These are phyloP conservation scores for Exophiala lecanii-corni DNA, from an alignment of 2,329 filamentous ascomycete genomes.

Conservation along the genomic window DNA sequence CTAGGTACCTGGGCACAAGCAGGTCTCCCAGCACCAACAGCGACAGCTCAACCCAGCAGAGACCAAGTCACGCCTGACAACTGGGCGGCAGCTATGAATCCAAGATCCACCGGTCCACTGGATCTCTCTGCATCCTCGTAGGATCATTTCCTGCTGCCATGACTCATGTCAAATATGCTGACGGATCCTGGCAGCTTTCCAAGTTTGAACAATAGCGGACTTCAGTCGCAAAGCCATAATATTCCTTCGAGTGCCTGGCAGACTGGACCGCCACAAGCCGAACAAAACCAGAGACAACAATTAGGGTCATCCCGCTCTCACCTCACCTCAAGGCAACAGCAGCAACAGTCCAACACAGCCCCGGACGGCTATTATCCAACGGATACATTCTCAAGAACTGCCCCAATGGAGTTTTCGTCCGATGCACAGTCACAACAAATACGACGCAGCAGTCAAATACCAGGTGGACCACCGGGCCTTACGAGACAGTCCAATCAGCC, in stretches of 20 bases:
- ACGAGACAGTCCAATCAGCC: constrained; percentile 20
- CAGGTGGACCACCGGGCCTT: constrained; percentile 22
- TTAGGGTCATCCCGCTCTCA: constrained; percentile 14
- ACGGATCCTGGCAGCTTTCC: constrained; percentile 25
- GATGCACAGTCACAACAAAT: constrained; percentile 16
- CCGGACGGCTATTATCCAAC: constrained; percentile 21
- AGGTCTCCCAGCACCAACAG: constrained; percentile 11
- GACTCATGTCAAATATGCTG: neutral
- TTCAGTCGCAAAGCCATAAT: constrained; percentile 20
- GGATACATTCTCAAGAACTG: constrained; percentile 25
- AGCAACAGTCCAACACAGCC: constrained; percentile 13
- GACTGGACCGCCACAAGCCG: constrained; percentile 24
- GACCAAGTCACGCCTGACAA: constrained; percentile 21
- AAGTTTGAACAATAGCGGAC: constrained; percentile 23
- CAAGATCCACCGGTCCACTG: constrained; percentile 21
- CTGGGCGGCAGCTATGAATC: constrained; percentile 27
- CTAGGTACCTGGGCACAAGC: constrained; percentile 23
- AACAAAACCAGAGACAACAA: constrained; percentile 21
- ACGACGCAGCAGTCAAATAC: constrained; percentile 18
- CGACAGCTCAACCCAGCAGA: constrained; percentile 13
- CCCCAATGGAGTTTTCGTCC: constrained; percentile 20
- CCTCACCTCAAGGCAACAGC: constrained; percentile 15
- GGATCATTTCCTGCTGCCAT: neutral
- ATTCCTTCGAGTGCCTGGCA: constrained; percentile 26
- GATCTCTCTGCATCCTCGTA: constrained; percentile 26